phyloP scores from a whole-genome alignment of 1,139 yeast species.

The Torulaspora globosa region DNA sequence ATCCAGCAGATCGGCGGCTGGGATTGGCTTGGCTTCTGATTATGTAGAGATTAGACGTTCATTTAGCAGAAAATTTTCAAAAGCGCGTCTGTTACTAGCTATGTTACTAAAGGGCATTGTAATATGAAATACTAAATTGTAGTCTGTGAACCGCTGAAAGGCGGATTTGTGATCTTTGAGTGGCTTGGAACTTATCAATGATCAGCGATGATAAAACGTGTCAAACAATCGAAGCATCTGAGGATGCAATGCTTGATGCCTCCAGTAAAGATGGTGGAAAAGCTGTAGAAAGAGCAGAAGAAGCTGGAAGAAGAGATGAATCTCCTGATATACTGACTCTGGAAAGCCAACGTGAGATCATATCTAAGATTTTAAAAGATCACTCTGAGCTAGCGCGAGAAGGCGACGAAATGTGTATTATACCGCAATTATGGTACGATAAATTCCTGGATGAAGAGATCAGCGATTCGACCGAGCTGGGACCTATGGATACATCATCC shows the following conservation, averaged over 20 bases:
- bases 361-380: conserved; percentile 15
- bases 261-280: background rate
- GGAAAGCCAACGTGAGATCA: conserved; percentile 15
- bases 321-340: conserved; percentile 3
- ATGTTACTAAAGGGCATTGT: background rate
- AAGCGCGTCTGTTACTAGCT: background rate
- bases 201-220: background rate
- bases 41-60: conserved; percentile 37
- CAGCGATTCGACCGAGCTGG: conserved; percentile 29
- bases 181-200: background rate
- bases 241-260: background rate
- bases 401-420: conserved; percentile 38
- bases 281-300: background rate
- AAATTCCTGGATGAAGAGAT: conserved; percentile 31
- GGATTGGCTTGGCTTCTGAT: background rate
- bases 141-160: background rate
- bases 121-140: background rate
- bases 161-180: background rate
- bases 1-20: no score
- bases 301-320: background rate
- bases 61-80: conserved; percentile 43
- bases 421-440: conserved; percentile 40
- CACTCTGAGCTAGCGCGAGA: conserved; percentile 25
- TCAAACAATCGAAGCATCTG: background rate
- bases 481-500: conserved; percentile 38